Evolutionary conservation across 495 filamentous ascomycete species (phyloP).

Genomic region (Daldinia concentrica): DNA sequence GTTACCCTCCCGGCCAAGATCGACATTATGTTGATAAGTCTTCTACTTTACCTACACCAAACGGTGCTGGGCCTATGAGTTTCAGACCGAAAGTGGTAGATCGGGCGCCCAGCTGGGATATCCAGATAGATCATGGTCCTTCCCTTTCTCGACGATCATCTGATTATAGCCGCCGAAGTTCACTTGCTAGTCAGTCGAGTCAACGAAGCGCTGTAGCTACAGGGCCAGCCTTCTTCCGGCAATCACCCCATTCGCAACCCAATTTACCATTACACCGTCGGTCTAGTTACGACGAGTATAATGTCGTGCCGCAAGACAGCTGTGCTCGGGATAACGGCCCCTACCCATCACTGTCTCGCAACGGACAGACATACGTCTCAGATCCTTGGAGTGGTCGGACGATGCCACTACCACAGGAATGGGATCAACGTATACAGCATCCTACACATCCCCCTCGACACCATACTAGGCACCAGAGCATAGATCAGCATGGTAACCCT

Average conservation of each 20-base stretch:
- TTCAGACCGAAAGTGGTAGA: conserved; percentile 30
- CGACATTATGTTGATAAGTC: conserved; percentile 16
- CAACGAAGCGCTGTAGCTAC: conserved; percentile 36
- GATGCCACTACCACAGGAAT: conserved; percentile 41
- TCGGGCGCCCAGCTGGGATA: conserved; percentile 44
- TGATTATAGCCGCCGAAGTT: conserved; percentile 45
- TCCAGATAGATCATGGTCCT: conserved; percentile 45
- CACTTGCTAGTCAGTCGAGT: conserved; percentile 41
- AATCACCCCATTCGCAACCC: conserved; percentile 41
- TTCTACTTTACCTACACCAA: conserved; percentile 36
- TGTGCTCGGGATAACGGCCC: conserved; percentile 36
- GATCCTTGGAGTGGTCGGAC: conserved; percentile 48
- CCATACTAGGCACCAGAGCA: conserved; percentile 53
- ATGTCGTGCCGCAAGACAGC: conserved; percentile 31
- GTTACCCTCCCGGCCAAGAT: conserved; percentile 36
- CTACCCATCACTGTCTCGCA: conserved; percentile 51
- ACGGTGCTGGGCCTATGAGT: conserved; percentile 40
- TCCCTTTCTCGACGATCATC: conserved; percentile 40
- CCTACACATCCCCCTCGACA: conserved; percentile 48
- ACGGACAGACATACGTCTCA: conserved; percentile 44
- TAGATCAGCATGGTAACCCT: conserved; percentile 44
- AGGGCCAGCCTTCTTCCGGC: conserved; percentile 26
- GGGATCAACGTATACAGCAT: conserved; percentile 42
- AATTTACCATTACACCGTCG: conserved; percentile 50
- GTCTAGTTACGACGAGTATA: conserved; percentile 55